Evolutionary conservation across 1,284 basidiomycete species (phyloP), one percentile per base, ranked within the genome.

Genomic region (Ganoderma sinense): DNA sequence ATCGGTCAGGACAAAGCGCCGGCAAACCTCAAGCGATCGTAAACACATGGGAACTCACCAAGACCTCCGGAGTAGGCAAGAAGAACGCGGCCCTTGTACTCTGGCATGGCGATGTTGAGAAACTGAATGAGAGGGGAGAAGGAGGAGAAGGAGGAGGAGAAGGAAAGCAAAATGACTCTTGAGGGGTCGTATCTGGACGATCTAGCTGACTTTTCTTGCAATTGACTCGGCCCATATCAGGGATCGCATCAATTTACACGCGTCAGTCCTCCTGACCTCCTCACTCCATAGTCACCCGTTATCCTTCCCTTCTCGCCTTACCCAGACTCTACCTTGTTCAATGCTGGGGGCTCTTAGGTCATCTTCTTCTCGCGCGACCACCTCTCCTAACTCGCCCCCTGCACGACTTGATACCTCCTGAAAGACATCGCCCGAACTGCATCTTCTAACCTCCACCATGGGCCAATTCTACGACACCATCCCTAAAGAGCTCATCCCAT

Each of bases 31-130:
- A 10, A 23, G n/a, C 56, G 61, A 56, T 45, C 53, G 51, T 36
- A 48, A 36, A 7, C 31, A 20, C 26, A 39, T 20, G n/a, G 33
- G 36, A 55, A 87, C 95, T 78, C 73, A 97, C 97, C 97, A 71
- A 99, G 90, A 80, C 97, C 97, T 78, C 98, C 97, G 78, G 97
- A 99, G 87, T 99, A 99, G 55, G 97, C 97, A 73, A 98, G 87
- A 68, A 98, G 86, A 75, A 98, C 95, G 77, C 95, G 95, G 76
- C 96, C 95, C 78, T 88, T 87, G n/a, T 81, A 80, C 66, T 79
- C 78, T 68, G 83, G 69, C 79, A 80, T 80, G 60, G 53, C 43
- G 62, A 58, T 73, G 61, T 33, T 29, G 65, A 55, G 65, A 20
- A 43, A 31, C 59, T 51, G 29, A 23, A 36, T 18, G 55, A 53